A percentile compares a stretch with the other conserved stretches of the same genome.
Evolutionary conservation across 2,329 filamentous ascomycete genomes (phyloP).

Genomic region (Aspergillus hiratsukae): DNA sequence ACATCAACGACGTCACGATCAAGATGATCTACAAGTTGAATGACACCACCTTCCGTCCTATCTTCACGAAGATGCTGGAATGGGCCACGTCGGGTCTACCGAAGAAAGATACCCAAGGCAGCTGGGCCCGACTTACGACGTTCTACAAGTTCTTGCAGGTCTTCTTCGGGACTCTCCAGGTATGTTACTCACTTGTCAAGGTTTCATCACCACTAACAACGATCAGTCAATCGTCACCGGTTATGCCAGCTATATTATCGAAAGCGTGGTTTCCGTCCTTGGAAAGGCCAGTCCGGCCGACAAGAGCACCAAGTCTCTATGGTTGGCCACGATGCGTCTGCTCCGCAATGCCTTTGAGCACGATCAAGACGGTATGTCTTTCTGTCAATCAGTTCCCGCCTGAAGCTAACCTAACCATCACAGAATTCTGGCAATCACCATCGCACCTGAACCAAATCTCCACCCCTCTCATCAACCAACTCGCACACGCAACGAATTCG

Average conservation of each 20-base stretch:
- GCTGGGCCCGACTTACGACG: constrained; percentile 62
- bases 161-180: constrained; percentile 80
- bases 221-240: constrained; percentile 77
- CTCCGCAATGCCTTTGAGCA: constrained; percentile 74
- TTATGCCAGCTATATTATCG: constrained; percentile 81
- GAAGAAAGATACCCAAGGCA: constrained; percentile 58
- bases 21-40: constrained; percentile 97
- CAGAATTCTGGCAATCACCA: constrained; percentile 87
- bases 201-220: constrained; percentile 5
- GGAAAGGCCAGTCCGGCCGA: constrained; percentile 34
- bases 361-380: constrained; percentile 67
- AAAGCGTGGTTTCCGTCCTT: constrained; percentile 66
- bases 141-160: constrained; percentile 74
- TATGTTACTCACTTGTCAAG: constrained; percentile 20
- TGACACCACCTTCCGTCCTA: constrained; percentile 84
- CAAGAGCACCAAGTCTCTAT: constrained; percentile 56
- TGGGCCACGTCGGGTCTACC: constrained; percentile 64
- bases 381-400: no score
- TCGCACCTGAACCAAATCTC: constrained; percentile 75
- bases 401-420: background rate
- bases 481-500: constrained; percentile 43
- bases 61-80: constrained; percentile 81
- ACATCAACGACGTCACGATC: constrained; percentile 66
- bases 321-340: constrained; percentile 65
- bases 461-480: constrained; percentile 65